These are phyloP conservation scores for Galeopsis tetrahit DNA, from an alignment of 257 asterid genomes.

Conservation along the genomic window DNA sequence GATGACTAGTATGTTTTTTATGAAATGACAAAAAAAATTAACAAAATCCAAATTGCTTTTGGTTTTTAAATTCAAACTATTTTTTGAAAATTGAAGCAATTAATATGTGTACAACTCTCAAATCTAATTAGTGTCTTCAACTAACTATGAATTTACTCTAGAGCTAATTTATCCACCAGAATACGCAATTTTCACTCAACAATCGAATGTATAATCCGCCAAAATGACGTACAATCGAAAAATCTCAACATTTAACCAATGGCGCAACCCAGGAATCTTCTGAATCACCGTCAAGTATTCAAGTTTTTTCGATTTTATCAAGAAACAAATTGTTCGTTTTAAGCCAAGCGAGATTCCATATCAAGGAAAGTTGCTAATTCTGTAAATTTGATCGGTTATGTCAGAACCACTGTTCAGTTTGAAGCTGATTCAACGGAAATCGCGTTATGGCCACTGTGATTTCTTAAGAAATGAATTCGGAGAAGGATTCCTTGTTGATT, in stretches of 20 bases:
- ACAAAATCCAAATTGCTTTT: no score
- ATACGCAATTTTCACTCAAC: constrained; percentile 39
- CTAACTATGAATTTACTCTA: constrained; percentile 59
- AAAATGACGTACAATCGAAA: constrained; percentile 13
- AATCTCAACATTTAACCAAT: constrained; percentile 27
- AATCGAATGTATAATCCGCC: constrained; percentile 40
- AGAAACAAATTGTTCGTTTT: constrained; percentile 52
- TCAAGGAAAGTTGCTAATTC: constrained; percentile 65
- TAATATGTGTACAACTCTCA: no score
- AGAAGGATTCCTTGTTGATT: constrained; percentile 35
- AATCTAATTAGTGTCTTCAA: background rate
- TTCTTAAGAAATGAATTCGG: constrained; percentile 36
- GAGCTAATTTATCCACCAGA: constrained; percentile 42
- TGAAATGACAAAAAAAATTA: no score
- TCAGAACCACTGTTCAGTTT: constrained; percentile 53
- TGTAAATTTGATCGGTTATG: constrained; percentile 69
- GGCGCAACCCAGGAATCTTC: constrained; percentile 37
- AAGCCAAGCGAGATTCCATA: constrained; percentile 73
- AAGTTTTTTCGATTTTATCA: constrained; percentile 34
- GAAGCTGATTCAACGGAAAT: constrained; percentile 54
- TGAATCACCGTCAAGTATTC: constrained; percentile 28
- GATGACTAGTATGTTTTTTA: no score
- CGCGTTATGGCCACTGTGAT: constrained; percentile 54
- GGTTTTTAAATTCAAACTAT: no score
- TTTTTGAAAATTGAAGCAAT: no score